Evolutionary conservation across 2,329 filamentous ascomycete genomes (phyloP).

Genomic region (Beauveria medogensis): DNA sequence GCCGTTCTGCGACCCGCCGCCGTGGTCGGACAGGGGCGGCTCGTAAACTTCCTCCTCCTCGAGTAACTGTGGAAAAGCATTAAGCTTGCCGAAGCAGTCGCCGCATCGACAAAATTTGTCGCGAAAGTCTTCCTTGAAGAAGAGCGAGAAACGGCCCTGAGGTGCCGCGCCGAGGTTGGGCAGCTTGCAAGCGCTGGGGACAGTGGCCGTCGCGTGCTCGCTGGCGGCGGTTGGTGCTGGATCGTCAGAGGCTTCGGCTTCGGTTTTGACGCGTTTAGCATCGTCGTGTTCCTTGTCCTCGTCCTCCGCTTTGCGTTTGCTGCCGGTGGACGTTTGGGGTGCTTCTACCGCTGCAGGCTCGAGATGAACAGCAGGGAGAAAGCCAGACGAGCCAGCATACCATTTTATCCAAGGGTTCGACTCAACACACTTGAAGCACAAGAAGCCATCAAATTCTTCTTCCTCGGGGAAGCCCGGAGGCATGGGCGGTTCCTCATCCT

Average conservation of each 20-base stretch:
- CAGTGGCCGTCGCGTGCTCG: slow-evolving; percentile 6
- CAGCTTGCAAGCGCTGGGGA: slow-evolving; percentile 48
- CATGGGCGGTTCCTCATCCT: slow-evolving; percentile 56
- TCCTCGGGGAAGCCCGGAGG: slow-evolving; percentile 84
- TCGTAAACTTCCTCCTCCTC: slow-evolving; percentile 95
- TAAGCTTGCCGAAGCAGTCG: slow-evolving; percentile 67
- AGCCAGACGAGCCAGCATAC: slow-evolving; percentile 74
- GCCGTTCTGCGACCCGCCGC: slow-evolving; percentile 27
- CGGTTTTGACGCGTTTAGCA: slow-evolving; percentile 47
- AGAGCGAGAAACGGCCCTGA: slow-evolving; percentile 63
- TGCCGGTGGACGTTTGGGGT: slow-evolving; percentile 19
- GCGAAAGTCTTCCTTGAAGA: slow-evolving; percentile 73
- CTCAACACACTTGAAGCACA: slow-evolving; percentile 91
- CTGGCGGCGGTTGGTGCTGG: slow-evolving; percentile 13
- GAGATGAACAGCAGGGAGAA: slow-evolving; percentile 63
- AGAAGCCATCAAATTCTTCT: slow-evolving; percentile 79
- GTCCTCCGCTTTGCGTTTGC: slow-evolving; percentile 61
- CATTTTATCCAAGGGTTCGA: slow-evolving; percentile 85
- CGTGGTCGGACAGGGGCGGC: slow-evolving; percentile 69
- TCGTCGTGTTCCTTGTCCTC: slow-evolving; percentile 28
- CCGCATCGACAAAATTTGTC: slow-evolving; percentile 74
- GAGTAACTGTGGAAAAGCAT: slow-evolving; percentile 68
- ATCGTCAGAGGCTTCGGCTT: slow-evolving; percentile 17
- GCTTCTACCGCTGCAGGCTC: slow-evolving; percentile 10
- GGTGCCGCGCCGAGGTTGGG: slow-evolving; percentile 48